Evolutionary conservation across 495 filamentous ascomycete species (phyloP).

Genomic region (Aspergillus hancockii): DNA sequence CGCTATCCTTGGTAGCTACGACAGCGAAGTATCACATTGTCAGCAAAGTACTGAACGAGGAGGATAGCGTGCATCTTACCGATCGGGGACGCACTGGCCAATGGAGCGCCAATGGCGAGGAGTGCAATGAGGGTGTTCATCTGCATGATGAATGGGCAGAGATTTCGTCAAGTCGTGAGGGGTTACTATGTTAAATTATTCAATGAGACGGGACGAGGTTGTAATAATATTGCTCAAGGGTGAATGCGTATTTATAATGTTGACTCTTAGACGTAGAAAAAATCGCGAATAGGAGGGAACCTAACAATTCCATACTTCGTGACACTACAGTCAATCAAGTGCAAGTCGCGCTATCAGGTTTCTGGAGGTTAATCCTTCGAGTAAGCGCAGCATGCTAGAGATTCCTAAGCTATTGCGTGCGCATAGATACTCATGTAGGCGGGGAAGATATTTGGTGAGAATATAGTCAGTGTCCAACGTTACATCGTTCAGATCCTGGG

Average conservation of each 20-base stretch:
- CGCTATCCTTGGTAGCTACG: background rate
- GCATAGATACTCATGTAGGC: background rate
- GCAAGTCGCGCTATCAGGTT: no score
- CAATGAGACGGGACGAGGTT: background rate
- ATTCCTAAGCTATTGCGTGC: background rate
- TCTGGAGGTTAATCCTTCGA: background rate
- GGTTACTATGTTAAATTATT: background rate
- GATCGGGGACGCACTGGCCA: slow-evolving; percentile 5
- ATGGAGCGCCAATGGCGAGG: slow-evolving; percentile 2
- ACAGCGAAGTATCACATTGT: background rate
- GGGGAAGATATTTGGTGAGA: background rate
- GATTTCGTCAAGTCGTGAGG: background rate
- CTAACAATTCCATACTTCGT: no score
- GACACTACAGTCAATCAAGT: no score
- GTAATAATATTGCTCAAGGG: background rate
- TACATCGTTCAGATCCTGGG: background rate
- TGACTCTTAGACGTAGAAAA: no score
- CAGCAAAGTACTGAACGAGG: background rate
- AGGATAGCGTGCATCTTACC: background rate
- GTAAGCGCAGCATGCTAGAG: background rate
- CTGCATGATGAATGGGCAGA: background rate
- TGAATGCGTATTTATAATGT: no score
- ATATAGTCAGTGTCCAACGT: background rate
- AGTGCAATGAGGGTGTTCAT: background rate
- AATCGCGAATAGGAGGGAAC: no score